A percentile compares a stretch with the other conserved stretches of the same genome.
phyloP scores from a whole-genome alignment of 1,284 basidiomycete genomes.

The Rugosomyces carneus region DNA sequence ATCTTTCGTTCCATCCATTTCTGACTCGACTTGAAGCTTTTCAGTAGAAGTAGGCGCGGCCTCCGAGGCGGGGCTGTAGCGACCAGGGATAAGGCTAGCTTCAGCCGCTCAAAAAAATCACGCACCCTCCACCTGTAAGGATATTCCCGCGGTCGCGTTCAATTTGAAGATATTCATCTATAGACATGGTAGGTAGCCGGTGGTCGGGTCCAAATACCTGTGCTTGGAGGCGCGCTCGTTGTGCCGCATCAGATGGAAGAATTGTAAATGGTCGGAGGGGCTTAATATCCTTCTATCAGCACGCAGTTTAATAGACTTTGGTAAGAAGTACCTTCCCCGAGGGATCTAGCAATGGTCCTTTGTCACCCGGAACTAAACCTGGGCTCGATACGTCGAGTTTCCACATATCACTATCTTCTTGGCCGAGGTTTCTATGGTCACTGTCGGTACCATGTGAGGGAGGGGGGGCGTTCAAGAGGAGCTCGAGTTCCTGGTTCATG shows the following conservation, averaged over 20 bases:
- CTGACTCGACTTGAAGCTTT: conserved; percentile 70
- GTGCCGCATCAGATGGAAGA: conserved; percentile 62
- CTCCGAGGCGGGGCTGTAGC: conserved; percentile 62
- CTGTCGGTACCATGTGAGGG: conserved; percentile 29
- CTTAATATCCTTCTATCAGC: conserved; percentile 30
- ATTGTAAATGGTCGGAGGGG: conserved; percentile 88
- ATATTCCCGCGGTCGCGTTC: conserved; percentile 84
- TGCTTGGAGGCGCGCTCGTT: conserved; percentile 65
- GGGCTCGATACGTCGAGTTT: conserved; percentile 54
- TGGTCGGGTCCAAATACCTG: conserved; percentile 88
- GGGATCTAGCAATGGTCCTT: conserved; percentile 66
- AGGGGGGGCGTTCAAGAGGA: conserved; percentile 57
- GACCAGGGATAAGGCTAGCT: conserved; percentile 4
- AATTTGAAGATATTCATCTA: conserved; percentile 92
- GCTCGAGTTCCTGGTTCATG: conserved; percentile 68
- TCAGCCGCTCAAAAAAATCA: no score
- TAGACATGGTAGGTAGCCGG: conserved; percentile 90
- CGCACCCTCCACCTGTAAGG: conserved; percentile 82
- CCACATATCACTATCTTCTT: conserved; percentile 63
- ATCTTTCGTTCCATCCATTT: conserved; percentile 74
- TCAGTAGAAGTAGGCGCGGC: conserved; percentile 68
- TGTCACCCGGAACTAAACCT: conserved; percentile 36
- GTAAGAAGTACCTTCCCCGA: conserved; percentile 57
- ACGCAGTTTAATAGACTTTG: not conserved
- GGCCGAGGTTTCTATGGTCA: conserved; percentile 29